Percentiles rank a stretch among this genome's conserved stretches.
Conservation (phyloP, 495 filamentous ascomycete genomes). For the Aspergillus haitiensis region DNA sequence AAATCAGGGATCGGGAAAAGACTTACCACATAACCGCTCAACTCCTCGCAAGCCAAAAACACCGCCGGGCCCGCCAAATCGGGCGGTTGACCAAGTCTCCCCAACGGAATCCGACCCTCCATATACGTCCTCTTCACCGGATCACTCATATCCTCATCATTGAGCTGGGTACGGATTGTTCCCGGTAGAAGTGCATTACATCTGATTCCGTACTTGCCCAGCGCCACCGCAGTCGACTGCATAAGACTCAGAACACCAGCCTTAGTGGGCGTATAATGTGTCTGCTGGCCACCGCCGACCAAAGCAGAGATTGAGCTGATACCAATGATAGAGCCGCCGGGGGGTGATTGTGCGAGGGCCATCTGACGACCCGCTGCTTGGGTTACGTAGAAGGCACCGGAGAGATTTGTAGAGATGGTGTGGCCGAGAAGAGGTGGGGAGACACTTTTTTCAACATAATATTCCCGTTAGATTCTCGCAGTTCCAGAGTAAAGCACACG, state of each 20-base stretch:
- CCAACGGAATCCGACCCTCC: slow-evolving; percentile 81
- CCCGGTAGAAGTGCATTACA: slow-evolving; percentile 88
- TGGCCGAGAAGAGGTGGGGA: slow-evolving; percentile 57
- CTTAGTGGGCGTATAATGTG: slow-evolving; percentile 91
- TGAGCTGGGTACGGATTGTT: slow-evolving; percentile 82
- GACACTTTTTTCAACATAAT: neutral
- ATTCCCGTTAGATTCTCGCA: neutral
- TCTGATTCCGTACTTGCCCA: slow-evolving; percentile 73
- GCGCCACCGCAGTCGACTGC: slow-evolving; percentile 77
- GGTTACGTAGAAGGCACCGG: slow-evolving; percentile 80
- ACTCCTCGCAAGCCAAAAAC: slow-evolving; percentile 73
- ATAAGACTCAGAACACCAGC: slow-evolving; percentile 81
- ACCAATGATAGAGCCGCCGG: slow-evolving; percentile 79
- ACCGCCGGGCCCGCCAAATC: slow-evolving; percentile 84
- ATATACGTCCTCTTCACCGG: slow-evolving; percentile 76
- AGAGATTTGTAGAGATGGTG: slow-evolving; percentile 76
- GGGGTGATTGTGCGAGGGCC: slow-evolving; percentile 55
- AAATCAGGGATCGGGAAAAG: neutral
- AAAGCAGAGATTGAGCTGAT: slow-evolving; percentile 81
- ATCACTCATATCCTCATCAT: slow-evolving; percentile 72
- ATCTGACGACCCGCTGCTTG: slow-evolving; percentile 84
- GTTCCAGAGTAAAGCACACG: neutral
- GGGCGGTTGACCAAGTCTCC: slow-evolving; percentile 63
- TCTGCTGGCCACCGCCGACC: slow-evolving; percentile 77
- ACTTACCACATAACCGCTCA: slow-evolving; percentile 70